A percentile compares a stretch with the other conserved stretches of the same genome.
phyloP scores from a whole-genome alignment of 352 stramenopile genomes.

The Lagenidium sp. region DNA sequence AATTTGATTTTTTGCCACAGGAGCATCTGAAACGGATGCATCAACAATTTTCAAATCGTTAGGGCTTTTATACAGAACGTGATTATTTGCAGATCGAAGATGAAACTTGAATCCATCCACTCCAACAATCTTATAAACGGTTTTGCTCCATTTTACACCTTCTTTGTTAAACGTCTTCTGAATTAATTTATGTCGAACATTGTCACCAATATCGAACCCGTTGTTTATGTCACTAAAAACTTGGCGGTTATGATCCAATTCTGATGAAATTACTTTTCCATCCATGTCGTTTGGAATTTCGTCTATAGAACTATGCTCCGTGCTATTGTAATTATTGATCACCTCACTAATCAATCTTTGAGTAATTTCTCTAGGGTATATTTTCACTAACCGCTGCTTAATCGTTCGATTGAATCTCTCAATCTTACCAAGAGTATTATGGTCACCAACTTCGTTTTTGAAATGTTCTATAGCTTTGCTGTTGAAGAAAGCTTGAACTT shows the following conservation, averaged over 20 bases:
- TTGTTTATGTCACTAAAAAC: background rate
- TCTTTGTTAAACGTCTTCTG: constrained; percentile 1
- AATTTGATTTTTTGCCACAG: constrained; percentile 3
- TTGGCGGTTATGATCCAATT: constrained; percentile 4
- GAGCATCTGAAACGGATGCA: background rate
- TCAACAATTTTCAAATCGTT: constrained; percentile 10
- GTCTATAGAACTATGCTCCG: constrained; percentile 2
- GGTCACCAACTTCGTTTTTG: constrained; percentile 28
- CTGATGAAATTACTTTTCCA: constrained; percentile 2
- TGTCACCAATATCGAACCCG: background rate
- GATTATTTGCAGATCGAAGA: constrained; percentile 1
- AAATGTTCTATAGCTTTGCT: constrained; percentile 23
- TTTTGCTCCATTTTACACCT: constrained; percentile 6
- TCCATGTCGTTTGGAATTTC: constrained; percentile 5
- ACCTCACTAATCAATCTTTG: constrained; percentile 15
- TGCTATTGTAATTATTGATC: constrained; percentile 27
- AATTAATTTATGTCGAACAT: background rate
- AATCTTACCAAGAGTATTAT: constrained; percentile 30
- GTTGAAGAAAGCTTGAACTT: constrained; percentile 18
- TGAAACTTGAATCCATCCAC: constrained; percentile 7
- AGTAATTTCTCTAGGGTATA: constrained; percentile 10
- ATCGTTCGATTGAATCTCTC: constrained; percentile 31
- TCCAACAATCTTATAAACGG: constrained; percentile 9
- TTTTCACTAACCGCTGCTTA: constrained; percentile 22
- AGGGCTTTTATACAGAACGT: constrained; percentile 7